These are phyloP conservation scores for Calonectria crousiana DNA, from an alignment of 2,329 filamentous ascomycete genomes.

Conservation along the genomic window DNA sequence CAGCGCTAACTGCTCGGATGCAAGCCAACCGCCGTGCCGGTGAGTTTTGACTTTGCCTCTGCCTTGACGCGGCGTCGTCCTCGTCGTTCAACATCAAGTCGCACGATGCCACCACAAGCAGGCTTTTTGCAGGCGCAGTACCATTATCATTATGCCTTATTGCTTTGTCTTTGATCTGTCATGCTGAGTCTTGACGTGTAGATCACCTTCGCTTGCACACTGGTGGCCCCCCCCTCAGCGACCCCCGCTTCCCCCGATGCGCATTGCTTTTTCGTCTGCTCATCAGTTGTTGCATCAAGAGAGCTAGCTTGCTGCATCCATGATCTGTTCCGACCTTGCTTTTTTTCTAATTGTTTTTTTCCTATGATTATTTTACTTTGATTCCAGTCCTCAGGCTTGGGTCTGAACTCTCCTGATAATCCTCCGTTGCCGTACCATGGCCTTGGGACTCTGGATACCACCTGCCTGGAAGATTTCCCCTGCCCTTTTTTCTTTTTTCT, in stretches of 20 bases:
- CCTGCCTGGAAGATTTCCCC: neutral
- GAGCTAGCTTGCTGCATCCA: neutral
- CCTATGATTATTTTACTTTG: slow-evolving; percentile 18
- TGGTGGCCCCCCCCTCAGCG: neutral
- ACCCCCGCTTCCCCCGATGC: neutral
- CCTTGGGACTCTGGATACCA: slow-evolving; percentile 15
- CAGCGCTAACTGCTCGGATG: slow-evolving; percentile 29
- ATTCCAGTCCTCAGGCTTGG: slow-evolving; percentile 1
- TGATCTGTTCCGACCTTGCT: neutral
- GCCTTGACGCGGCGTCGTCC: neutral
- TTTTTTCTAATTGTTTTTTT: neutral
- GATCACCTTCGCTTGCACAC: neutral
- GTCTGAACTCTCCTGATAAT: slow-evolving; percentile 1
- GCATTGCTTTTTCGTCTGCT: neutral
- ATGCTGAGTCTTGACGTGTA: neutral
- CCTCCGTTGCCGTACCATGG: slow-evolving; percentile 15
- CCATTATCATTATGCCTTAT: neutral
- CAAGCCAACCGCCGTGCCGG: slow-evolving; percentile 27
- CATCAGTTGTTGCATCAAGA: neutral
- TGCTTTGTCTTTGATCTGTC: neutral
- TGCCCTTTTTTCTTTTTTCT: neutral
- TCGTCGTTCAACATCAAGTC: neutral
- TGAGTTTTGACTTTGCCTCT: neutral
- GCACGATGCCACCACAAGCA: neutral
- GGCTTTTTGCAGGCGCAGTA: neutral